Conservation (phyloP, 2,329 filamentous ascomycete species). For the Epichloe glyceriae region DNA sequence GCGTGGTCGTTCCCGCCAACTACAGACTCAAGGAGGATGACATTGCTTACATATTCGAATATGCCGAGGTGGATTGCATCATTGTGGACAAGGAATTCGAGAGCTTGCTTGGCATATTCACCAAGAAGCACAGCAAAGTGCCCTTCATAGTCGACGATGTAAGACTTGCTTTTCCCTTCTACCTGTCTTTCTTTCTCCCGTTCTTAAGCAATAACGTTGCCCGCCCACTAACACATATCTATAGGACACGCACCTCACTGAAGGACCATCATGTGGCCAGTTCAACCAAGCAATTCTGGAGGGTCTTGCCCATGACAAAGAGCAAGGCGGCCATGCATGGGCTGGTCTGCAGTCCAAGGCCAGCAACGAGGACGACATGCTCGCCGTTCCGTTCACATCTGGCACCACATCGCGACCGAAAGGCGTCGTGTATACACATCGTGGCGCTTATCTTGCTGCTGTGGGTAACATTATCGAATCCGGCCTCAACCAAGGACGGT, state of each 20-base stretch:
- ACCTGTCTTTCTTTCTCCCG: too few species aligned
- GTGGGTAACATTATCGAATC: slow-evolving; percentile 82
- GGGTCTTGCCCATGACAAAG: slow-evolving; percentile 58
- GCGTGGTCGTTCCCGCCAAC: slow-evolving; percentile 56
- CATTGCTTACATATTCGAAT: slow-evolving; percentile 79
- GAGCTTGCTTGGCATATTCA: slow-evolving; percentile 54
- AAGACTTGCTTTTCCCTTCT: slow-evolving; percentile 9
- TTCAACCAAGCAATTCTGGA: slow-evolving; percentile 78
- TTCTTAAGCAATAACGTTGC: too few species aligned
- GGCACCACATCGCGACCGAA: slow-evolving; percentile 88
- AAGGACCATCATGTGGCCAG: slow-evolving; percentile 61
- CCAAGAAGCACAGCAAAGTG: slow-evolving; percentile 45
- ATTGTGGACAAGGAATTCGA: slow-evolving; percentile 77
- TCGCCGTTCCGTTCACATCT: slow-evolving; percentile 87
- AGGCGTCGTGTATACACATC: slow-evolving; percentile 83
- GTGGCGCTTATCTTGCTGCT: slow-evolving; percentile 74
- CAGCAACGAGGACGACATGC: slow-evolving; percentile 62
- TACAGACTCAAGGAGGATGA: slow-evolving; percentile 66
- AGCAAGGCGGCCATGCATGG: slow-evolving; percentile 62
- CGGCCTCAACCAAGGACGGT: slow-evolving; percentile 62
- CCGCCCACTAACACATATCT: background rate
- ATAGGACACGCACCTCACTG: slow-evolving; percentile 65
- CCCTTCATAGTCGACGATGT: slow-evolving; percentile 62
- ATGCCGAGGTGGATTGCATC: slow-evolving; percentile 74
- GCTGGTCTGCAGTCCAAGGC: slow-evolving; percentile 57